Evolutionary conservation across 805 yeast species (phyloP).

Genomic region (Candida vartiovaarae): DNA sequence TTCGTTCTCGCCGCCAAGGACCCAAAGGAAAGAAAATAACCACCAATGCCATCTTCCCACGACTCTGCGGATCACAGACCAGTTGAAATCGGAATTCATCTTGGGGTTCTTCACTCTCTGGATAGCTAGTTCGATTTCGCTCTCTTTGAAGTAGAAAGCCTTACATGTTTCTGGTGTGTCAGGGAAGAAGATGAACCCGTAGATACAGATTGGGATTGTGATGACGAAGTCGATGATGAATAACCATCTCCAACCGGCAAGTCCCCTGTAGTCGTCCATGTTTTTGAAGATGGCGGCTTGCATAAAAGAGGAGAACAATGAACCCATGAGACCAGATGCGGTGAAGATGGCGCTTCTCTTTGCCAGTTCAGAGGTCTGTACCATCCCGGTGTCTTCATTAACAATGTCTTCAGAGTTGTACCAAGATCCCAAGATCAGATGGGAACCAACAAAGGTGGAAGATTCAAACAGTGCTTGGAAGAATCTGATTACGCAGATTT

Average conservation of each 20-base stretch:
- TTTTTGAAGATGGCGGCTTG: constrained; percentile 45
- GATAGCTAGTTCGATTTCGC: constrained; percentile 35
- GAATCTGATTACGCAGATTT: constrained; percentile 50
- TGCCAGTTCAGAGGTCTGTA: constrained; percentile 34
- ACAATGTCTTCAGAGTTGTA: constrained; percentile 32
- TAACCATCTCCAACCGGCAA: constrained; percentile 64
- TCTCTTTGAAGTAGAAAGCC: constrained; percentile 32
- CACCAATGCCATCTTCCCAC: constrained; percentile 51
- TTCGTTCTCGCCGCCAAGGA: constrained; percentile 42
- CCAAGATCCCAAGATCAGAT: constrained; percentile 48
- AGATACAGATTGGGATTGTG: constrained; percentile 49
- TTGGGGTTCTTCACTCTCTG: constrained; percentile 34
- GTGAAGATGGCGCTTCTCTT: constrained; percentile 50
- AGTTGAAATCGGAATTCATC: constrained; percentile 30
- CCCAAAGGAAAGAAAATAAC: constrained; percentile 45
- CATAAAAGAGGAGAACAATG: constrained; percentile 49
- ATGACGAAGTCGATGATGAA: constrained; percentile 55
- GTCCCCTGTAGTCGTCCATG: constrained; percentile 32
- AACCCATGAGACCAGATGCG: constrained; percentile 46
- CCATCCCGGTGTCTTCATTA: constrained; percentile 16
- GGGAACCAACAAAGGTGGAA: constrained; percentile 49
- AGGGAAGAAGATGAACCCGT: constrained; percentile 53
- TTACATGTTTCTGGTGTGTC: constrained; percentile 46
- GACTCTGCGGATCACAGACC: constrained; percentile 35
- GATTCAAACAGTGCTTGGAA: constrained; percentile 57